A percentile compares a stretch with the other conserved stretches of the same genome.
Evolutionary conservation across 2,329 filamentous ascomycete species (phyloP).

Genomic region (Aspergillus sp.): DNA sequence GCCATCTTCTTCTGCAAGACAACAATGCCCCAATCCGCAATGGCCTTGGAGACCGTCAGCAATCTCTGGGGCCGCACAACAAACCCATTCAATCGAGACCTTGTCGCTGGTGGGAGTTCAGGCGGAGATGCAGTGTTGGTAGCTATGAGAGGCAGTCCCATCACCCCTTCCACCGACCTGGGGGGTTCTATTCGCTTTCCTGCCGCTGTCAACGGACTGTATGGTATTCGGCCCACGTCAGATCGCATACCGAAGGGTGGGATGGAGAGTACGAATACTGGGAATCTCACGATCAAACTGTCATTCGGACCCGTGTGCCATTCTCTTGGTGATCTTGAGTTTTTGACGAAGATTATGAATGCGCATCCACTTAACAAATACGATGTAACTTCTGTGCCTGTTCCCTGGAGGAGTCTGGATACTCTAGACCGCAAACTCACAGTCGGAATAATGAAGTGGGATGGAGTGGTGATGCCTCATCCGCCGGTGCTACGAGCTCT

Average conservation of each 20-base stretch:
- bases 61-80: constrained; percentile 48
- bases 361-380: neutral
- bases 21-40: constrained; percentile 50
- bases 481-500: constrained; percentile 1
- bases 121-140: constrained; percentile 52
- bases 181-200: constrained; percentile 54
- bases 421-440: neutral
- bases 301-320: constrained; percentile 2
- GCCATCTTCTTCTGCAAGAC: constrained; percentile 55
- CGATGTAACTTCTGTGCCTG: neutral
- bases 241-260: neutral
- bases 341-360: constrained; percentile 1
- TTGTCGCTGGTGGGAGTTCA: constrained; percentile 51
- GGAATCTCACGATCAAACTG: neutral
- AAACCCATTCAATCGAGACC: constrained; percentile 49
- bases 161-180: constrained; percentile 52
- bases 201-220: constrained; percentile 52
- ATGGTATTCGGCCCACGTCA: constrained; percentile 26
- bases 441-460: constrained; percentile 1
- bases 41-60: constrained; percentile 46
- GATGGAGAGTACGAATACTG: neutral
- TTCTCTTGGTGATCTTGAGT: neutral
- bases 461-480: constrained; percentile 3
- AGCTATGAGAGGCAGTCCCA: constrained; percentile 43
- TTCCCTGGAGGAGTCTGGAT: neutral